Evolutionary conservation across 768 basidiomycete species (phyloP).

Genomic region (Lentinula guzmanii): DNA sequence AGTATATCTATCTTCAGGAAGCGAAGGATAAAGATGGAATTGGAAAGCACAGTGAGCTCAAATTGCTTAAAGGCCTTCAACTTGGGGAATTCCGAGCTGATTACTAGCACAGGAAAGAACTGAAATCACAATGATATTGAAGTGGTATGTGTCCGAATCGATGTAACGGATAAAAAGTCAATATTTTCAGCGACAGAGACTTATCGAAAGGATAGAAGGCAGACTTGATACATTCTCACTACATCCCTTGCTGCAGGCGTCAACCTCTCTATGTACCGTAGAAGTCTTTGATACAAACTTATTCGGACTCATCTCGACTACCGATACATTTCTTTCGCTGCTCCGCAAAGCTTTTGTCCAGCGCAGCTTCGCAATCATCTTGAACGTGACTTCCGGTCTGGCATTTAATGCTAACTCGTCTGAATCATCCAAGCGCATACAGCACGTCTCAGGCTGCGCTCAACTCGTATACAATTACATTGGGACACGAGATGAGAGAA

Average conservation of each 20-base stretch:
- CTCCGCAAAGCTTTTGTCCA: constrained; percentile 4
- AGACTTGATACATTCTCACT: no score
- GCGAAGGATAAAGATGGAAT: constrained; percentile 28
- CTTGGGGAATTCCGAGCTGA: constrained; percentile 7
- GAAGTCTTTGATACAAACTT: constrained; percentile 33
- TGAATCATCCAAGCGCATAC: background rate
- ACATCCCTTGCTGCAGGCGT: constrained; percentile 8
- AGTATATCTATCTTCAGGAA: constrained; percentile 39
- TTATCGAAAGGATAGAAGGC: no score
- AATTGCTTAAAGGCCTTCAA: no score
- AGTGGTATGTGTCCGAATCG: constrained; percentile 30
- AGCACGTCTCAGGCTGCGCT: background rate
- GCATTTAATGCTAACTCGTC: background rate
- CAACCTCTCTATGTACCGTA: constrained; percentile 23
- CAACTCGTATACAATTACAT: constrained; percentile 9
- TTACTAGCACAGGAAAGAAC: background rate
- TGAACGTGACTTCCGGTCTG: constrained; percentile 28
- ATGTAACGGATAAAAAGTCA: constrained; percentile 19
- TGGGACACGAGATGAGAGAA: constrained; percentile 6
- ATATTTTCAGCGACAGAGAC: no score
- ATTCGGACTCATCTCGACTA: constrained; percentile 36
- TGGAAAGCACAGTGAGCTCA: constrained; percentile 25
- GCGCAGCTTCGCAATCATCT: constrained; percentile 24
- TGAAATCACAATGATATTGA: constrained; percentile 7
- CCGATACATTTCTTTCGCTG: constrained; percentile 21